Percentiles rank a stretch among this genome's conserved stretches.
Evolutionary conservation across 1,139 yeast species (phyloP).

Genomic region (Candida sojae): DNA sequence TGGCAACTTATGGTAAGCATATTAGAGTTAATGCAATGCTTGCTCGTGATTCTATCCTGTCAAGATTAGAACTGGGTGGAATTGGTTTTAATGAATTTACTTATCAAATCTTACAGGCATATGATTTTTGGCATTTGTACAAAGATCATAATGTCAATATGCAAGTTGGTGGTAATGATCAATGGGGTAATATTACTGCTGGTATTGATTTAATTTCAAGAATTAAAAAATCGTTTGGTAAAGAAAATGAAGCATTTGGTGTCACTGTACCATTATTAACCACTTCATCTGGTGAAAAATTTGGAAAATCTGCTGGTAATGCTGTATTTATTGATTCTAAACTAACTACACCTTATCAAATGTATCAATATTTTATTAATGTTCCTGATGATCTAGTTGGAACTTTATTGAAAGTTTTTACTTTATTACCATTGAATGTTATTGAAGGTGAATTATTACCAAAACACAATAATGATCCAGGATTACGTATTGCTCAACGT

Average conservation of each 20-base stretch:
- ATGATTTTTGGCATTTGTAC: constrained; percentile 85
- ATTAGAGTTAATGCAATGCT: constrained; percentile 87
- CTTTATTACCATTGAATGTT: constrained; percentile 66
- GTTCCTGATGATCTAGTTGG: constrained; percentile 77
- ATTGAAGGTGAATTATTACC: constrained; percentile 54
- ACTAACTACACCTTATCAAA: constrained; percentile 75
- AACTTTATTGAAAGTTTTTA: constrained; percentile 70
- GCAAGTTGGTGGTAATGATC: constrained; percentile 97
- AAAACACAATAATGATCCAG: constrained; percentile 59
- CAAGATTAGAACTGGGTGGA: constrained; percentile 72
- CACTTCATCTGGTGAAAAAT: constrained; percentile 88
- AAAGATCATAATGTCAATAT: constrained; percentile 58
- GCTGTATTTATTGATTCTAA: constrained; percentile 82
- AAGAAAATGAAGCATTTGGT: constrained; percentile 53
- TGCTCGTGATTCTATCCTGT: constrained; percentile 83
- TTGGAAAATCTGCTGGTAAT: constrained; percentile 97
- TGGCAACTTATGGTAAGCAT: constrained; percentile 74
- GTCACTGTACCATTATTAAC: constrained; percentile 89
- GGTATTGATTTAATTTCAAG: constrained; percentile 87
- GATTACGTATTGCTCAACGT: constrained; percentile 69
- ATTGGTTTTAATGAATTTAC: constrained; percentile 93
- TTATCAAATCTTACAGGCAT: constrained; percentile 91
- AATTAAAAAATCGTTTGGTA: constrained; percentile 31
- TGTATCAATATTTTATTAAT: constrained; percentile 84
- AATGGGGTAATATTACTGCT: constrained; percentile 98